Evolutionary conservation across 306 rosid genomes (phyloP).

Genomic region (Inga oerstediana): DNA sequence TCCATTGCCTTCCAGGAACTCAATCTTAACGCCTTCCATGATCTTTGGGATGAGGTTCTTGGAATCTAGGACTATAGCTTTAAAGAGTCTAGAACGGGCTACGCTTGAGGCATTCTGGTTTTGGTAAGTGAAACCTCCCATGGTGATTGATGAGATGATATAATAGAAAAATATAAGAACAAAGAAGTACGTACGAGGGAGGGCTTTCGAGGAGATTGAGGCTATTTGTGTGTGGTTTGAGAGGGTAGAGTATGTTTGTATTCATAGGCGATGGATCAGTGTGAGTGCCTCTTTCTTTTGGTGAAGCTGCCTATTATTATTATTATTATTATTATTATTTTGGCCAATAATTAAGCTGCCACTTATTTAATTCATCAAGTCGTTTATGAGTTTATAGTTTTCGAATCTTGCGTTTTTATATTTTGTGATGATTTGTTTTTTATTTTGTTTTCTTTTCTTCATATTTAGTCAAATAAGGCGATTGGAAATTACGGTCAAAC

Average conservation of each 20-base stretch:
- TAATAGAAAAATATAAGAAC: no score
- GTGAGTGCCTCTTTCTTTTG: not conserved
- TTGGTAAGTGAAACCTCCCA: slow-evolving; percentile 52
- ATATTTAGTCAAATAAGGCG: no score
- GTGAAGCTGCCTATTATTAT: no score
- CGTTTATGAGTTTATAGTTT: not conserved
- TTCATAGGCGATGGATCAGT: not conserved
- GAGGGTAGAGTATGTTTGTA: not conserved
- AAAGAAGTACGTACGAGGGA: no score
- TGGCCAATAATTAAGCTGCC: no score
- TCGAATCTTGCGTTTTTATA: no score
- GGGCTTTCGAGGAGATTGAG: not conserved
- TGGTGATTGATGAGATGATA: slow-evolving; percentile 2
- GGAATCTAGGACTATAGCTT: slow-evolving; percentile 43
- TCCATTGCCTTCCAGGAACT: slow-evolving; percentile 52
- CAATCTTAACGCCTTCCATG: slow-evolving; percentile 37
- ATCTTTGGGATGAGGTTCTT: slow-evolving; percentile 50
- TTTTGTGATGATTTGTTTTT: no score
- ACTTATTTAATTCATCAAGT: no score
- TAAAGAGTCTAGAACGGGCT: slow-evolving; percentile 50
- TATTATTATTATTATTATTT: no score
- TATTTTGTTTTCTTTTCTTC: no score
- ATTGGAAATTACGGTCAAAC: no score
- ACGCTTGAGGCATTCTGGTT: slow-evolving; percentile 39
- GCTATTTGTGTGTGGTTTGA: not conserved